Evolutionary conservation across 2,329 filamentous ascomycete genomes (phyloP), one percentile per base, ranked within the genome.

Genomic region (Pestalotiopsis sp.): DNA sequence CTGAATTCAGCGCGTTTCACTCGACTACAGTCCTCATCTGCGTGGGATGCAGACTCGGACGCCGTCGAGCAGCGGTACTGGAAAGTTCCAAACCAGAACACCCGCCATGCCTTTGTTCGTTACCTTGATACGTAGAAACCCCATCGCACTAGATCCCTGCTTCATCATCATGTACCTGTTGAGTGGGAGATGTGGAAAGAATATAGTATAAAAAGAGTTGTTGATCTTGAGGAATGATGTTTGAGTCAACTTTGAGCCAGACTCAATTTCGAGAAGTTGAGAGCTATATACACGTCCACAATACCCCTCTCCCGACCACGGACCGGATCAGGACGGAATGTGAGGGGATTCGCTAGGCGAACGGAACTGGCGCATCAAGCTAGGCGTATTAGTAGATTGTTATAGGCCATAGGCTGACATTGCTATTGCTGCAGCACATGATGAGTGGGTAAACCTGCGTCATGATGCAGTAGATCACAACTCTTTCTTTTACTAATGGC

Each of bases 1-100:
- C 59, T 62, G 77, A 76, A 74, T 49, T 39, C 38, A 64, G 61
- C 36, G 14, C 25, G 2, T 64, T 27, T 38, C 61, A 38, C 61
- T 49, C 39, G 23, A 13, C 23, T 25, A 14, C 20, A 23, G 20
- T 49, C 17, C 17, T n/a, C 14, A n/a, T 12, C 5, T 64, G 11
- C 20, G 6, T 36, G 13, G 20, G 27, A 11, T 27, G 38, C 36
- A 52, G 20, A 17, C 17, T 25, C 1, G 39, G n/a, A 64, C 39
- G 23, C 12, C 13, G 9, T 27, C 38, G 59, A 41, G 45, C 45
- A 52, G 45, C 59, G 23, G 31, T 62, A 20, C 25, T 62, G 36
- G 12, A 62, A n/a, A 20, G 12, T 62, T 62, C 59, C 31, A 39
- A 20, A 12, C 27, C 41, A 45, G 23, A 64, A 64, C 61, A 52